Conservation (phyloP, 805 yeast species). For the Vanderwaltozyma tropicalis region DNA sequence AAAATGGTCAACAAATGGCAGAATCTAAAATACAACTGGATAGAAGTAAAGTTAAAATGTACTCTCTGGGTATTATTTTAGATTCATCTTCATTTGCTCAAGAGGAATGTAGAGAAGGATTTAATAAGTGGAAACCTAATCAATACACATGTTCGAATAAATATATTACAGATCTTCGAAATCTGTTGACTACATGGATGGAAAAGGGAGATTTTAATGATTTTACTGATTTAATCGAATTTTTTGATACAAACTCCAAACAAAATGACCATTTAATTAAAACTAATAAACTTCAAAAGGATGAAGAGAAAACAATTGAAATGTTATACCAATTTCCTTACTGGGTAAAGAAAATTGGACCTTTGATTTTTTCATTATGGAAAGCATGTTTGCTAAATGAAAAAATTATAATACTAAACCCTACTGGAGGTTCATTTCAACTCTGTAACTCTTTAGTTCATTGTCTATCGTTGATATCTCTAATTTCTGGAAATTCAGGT, state of each 20-base stretch:
- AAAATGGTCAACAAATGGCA: slow-evolving; percentile 29
- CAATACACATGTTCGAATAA: slow-evolving; percentile 12
- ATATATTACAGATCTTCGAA: slow-evolving; percentile 14
- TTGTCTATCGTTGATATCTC: slow-evolving; percentile 18
- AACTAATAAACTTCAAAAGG: neutral
- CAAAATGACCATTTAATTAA: neutral
- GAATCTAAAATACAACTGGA: slow-evolving; percentile 19
- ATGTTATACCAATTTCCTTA: slow-evolving; percentile 10
- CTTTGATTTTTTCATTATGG: slow-evolving; percentile 28
- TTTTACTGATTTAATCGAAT: slow-evolving; percentile 11
- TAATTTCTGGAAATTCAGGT: slow-evolving; percentile 4
- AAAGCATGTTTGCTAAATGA: slow-evolving; percentile 20
- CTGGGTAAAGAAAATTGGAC: slow-evolving; percentile 25
- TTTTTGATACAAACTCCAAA: slow-evolving; percentile 6
- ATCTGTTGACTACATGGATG: slow-evolving; percentile 18
- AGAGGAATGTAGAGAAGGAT: neutral
- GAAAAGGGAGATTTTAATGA: slow-evolving; percentile 2
- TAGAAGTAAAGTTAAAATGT: slow-evolving; percentile 45
- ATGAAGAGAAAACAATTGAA: neutral
- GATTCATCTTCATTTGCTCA: slow-evolving; percentile 27
- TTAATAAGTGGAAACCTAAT: neutral
- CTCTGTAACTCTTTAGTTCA: slow-evolving; percentile 21
- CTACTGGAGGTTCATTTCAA: slow-evolving; percentile 21
- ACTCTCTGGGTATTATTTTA: slow-evolving; percentile 50
- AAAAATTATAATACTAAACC: slow-evolving; percentile 21